A percentile compares a stretch with the other conserved stretches of the same genome.
These are phyloP conservation scores for Komagataella phaffii DNA, from an alignment of 805 yeast species.

Conservation along the genomic window DNA sequence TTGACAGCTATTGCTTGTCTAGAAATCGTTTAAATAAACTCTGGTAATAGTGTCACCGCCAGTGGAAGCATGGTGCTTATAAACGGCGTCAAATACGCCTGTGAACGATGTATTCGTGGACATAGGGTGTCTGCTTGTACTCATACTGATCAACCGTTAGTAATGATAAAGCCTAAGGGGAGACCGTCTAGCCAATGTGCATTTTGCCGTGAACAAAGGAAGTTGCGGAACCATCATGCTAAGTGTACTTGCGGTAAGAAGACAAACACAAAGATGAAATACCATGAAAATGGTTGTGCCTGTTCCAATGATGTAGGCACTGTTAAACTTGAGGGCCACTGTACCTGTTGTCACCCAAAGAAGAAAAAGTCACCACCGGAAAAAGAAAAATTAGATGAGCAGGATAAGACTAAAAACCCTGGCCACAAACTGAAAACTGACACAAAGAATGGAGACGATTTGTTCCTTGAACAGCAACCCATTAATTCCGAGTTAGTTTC, in stretches of 20 bases:
- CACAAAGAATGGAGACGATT: background rate
- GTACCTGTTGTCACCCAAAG: constrained; percentile 20
- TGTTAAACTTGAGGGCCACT: constrained; percentile 12
- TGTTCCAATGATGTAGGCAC: constrained; percentile 12
- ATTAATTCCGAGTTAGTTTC: constrained; percentile 7
- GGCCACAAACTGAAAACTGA: background rate
- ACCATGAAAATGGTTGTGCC: constrained; percentile 10
- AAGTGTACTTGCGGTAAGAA: constrained; percentile 59
- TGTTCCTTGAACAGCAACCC: background rate
- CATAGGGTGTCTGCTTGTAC: constrained; percentile 91
- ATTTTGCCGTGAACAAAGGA: constrained; percentile 71
- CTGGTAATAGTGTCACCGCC: background rate
- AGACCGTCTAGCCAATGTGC: constrained; percentile 88
- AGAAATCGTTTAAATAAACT: no score
- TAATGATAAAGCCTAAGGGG: constrained; percentile 93
- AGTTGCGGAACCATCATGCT: constrained; percentile 50
- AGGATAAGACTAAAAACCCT: background rate
- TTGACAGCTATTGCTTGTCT: background rate
- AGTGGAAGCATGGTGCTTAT: constrained; percentile 58
- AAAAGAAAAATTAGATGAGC: background rate
- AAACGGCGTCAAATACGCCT: constrained; percentile 90
- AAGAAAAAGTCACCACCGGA: constrained; percentile 7
- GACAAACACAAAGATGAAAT: constrained; percentile 12
- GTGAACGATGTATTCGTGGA: constrained; percentile 91
- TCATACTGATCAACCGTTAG: constrained; percentile 82